Evolutionary conservation across 2,329 filamentous ascomycete species (phyloP).

Genomic region (Ascochyta viciae-villosae): DNA sequence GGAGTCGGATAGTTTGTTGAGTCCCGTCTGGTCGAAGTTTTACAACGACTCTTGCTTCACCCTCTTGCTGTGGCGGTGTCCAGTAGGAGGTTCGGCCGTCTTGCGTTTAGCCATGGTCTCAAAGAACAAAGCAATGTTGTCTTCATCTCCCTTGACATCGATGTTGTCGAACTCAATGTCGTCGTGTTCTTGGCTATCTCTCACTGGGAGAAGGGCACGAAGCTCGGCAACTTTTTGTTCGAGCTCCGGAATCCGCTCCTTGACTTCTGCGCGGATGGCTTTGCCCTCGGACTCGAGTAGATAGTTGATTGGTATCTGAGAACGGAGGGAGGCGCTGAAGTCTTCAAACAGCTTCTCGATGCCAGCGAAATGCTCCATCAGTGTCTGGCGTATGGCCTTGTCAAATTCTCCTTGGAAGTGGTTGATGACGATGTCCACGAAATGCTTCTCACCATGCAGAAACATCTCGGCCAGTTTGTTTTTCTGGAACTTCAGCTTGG

Average conservation of each 20-base stretch:
- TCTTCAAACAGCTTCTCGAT: slow-evolving; percentile 3
- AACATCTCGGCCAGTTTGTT: slow-evolving; percentile 8
- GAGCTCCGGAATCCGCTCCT: slow-evolving; percentile 4
- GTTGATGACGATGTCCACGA: slow-evolving; percentile 19
- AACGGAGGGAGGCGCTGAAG: neutral
- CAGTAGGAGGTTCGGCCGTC: neutral
- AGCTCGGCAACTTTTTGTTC: neutral
- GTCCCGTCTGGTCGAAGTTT: neutral
- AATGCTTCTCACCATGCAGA: slow-evolving; percentile 11
- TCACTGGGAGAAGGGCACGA: neutral
- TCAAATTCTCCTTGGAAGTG: slow-evolving; percentile 18
- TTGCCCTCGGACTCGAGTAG: neutral
- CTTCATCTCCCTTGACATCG: slow-evolving; percentile 2
- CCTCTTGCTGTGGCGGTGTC: neutral
- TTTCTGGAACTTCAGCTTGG: slow-evolving; percentile 24
- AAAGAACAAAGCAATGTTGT: neutral
- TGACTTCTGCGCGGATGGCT: neutral
- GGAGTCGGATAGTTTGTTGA: neutral
- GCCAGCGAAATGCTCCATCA: neutral
- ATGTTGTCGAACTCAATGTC: neutral
- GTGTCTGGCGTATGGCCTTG: neutral
- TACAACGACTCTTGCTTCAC: neutral
- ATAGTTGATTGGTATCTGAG: slow-evolving; percentile 5
- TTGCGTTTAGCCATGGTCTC: slow-evolving; percentile 4
- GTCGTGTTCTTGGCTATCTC: neutral